These are phyloP conservation scores for Talaromyces sp. DNA, from an alignment of 2,329 filamentous ascomycete genomes.

Conservation along the genomic window DNA sequence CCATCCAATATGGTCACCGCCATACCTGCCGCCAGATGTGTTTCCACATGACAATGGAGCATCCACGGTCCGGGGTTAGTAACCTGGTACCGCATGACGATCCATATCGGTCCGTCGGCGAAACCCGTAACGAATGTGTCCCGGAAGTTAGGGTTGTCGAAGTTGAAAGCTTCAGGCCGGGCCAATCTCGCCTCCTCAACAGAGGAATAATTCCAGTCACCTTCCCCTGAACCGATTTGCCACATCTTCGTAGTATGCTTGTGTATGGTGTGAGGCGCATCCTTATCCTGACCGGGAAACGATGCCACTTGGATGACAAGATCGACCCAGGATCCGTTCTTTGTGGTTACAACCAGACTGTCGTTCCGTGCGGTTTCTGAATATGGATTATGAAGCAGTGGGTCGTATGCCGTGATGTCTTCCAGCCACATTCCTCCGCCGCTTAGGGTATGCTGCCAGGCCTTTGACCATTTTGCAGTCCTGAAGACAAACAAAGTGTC, in stretches of 20 bases:
- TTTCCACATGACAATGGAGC: slow-evolving; percentile 49
- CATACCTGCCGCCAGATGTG: slow-evolving; percentile 47
- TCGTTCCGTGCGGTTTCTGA: slow-evolving; percentile 25
- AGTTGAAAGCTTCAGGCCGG: slow-evolving; percentile 40
- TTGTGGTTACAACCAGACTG: not conserved
- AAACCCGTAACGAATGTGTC: slow-evolving; percentile 38
- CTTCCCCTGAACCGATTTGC: slow-evolving; percentile 37
- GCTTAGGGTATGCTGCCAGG: slow-evolving; percentile 2
- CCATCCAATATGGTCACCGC: slow-evolving; percentile 46
- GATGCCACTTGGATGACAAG: slow-evolving; percentile 28
- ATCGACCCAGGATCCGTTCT: slow-evolving; percentile 25
- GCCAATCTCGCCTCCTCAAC: slow-evolving; percentile 37
- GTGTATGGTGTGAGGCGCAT: slow-evolving; percentile 43
- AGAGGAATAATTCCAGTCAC: slow-evolving; percentile 36
- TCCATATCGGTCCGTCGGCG: slow-evolving; percentile 31
- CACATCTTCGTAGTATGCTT: slow-evolving; percentile 46
- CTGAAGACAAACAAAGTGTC: slow-evolving; percentile 42
- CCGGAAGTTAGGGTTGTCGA: slow-evolving; percentile 38
- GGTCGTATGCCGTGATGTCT: slow-evolving; percentile 2
- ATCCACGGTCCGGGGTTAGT: slow-evolving; percentile 45
- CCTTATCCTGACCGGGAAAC: slow-evolving; percentile 18
- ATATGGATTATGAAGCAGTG: slow-evolving; percentile 1
- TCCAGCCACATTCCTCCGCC: not conserved
- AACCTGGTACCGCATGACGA: slow-evolving; percentile 44
- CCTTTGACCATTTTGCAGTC: slow-evolving; percentile 3